Evolutionary conservation across 805 yeast species (phyloP).

Genomic region (Yarrowia sp.): DNA sequence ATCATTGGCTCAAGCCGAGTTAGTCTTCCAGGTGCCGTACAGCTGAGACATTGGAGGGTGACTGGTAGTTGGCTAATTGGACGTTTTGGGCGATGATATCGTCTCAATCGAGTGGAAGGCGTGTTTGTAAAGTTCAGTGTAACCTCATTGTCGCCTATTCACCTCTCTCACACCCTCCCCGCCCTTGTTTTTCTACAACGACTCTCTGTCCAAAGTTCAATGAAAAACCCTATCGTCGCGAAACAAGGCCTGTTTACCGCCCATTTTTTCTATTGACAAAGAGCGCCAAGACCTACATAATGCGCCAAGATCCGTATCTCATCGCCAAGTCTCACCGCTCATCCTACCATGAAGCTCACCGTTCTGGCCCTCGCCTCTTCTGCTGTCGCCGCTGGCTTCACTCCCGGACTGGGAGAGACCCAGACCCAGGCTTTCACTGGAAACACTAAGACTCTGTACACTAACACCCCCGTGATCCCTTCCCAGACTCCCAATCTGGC

Average conservation of each 20-base stretch:
- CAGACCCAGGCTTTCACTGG: constrained; percentile 26
- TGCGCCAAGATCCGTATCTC: constrained; percentile 27
- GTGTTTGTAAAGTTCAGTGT: no score
- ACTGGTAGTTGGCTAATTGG: no score
- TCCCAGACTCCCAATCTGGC: constrained; percentile 47
- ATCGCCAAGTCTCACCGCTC: constrained; percentile 8
- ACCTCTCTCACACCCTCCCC: no score
- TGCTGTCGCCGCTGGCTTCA: constrained; percentile 9
- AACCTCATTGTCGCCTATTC: no score
- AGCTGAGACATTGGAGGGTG: background rate
- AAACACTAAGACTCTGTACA: constrained; percentile 23
- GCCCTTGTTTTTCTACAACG: no score
- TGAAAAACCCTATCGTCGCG: constrained; percentile 16
- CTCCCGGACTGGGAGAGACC: constrained; percentile 25
- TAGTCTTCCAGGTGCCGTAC: constrained; percentile 6
- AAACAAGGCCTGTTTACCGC: background rate
- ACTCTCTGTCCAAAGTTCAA: no score
- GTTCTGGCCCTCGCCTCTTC: constrained; percentile 8
- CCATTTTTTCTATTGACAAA: background rate
- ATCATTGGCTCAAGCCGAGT: constrained; percentile 8
- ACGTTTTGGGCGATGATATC: no score
- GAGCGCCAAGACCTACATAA: constrained; percentile 32
- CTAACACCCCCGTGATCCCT: constrained; percentile 26
- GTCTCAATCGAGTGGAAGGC: no score
- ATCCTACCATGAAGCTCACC: constrained; percentile 6